These are phyloP conservation scores for Paramecium caudatum DNA, from an alignment of 73 alveolate species.

Conservation along the genomic window DNA sequence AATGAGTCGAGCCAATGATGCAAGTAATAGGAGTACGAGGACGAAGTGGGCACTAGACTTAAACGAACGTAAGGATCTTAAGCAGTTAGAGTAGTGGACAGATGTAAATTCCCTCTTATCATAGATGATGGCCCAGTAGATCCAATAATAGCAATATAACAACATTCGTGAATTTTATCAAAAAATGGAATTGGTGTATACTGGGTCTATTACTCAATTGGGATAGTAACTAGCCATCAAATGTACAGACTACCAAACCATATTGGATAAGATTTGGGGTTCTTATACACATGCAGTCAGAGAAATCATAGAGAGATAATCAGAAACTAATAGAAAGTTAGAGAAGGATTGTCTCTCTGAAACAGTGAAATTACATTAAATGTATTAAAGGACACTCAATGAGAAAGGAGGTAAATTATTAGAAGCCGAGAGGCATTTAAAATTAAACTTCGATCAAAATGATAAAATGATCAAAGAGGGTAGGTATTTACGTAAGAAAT, in stretches of 20 bases:
- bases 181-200: slow-evolving; percentile 55
- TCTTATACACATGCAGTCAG: slow-evolving; percentile 53
- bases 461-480: slow-evolving; percentile 52
- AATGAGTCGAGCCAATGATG: slow-evolving; percentile 11
- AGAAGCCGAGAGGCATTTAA: slow-evolving; percentile 53
- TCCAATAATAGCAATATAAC: not conserved
- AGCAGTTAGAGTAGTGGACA: slow-evolving; percentile 57
- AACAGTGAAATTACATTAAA: slow-evolving; percentile 38
- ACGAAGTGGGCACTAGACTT: slow-evolving; percentile 14
- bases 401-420: not conserved
- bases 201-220: slow-evolving; percentile 47
- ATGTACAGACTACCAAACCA: slow-evolving; percentile 15
- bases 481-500: slow-evolving; percentile 42
- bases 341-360: slow-evolving; percentile 53
- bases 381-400: slow-evolving; percentile 20
- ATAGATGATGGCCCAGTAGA: slow-evolving; percentile 44
- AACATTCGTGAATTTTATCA: slow-evolving; percentile 39
- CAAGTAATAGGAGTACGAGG: not conserved
- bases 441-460: slow-evolving; percentile 1
- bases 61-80: slow-evolving; percentile 51
- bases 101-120: not conserved
- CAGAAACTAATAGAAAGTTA: not conserved
- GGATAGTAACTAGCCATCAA: not conserved
- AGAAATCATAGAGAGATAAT: slow-evolving; percentile 28
- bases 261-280: slow-evolving; percentile 12